A percentile compares a stretch with the other conserved stretches of the same genome.
Conservation (phyloP, 129 eudicot species). For the Centella asiatica region DNA sequence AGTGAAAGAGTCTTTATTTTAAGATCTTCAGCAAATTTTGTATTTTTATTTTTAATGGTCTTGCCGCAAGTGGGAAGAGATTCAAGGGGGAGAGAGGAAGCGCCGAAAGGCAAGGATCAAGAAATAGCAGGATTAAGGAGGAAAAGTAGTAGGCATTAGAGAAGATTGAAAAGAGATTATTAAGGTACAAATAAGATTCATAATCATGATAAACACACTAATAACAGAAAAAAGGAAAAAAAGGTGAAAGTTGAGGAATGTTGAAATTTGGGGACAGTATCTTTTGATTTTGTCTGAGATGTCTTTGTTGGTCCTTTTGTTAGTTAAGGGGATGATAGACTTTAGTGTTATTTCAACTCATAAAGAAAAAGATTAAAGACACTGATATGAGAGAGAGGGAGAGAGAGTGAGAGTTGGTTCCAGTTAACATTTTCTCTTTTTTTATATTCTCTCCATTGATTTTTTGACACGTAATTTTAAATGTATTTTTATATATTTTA, state of each 20-base stretch:
- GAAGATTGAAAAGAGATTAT: neutral
- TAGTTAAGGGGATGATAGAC: slow-evolving; percentile 15
- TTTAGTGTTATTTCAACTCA: slow-evolving; percentile 29
- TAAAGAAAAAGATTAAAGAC: slow-evolving; percentile 25
- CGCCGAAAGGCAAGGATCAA: too few relatives aligned
- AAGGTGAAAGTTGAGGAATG: slow-evolving; percentile 19
- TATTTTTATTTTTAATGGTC: too few relatives aligned
- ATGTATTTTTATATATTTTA: too few relatives aligned
- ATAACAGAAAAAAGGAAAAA: neutral
- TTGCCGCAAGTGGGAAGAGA: too few relatives aligned
- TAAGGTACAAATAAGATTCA: slow-evolving; percentile 5
- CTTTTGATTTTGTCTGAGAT: slow-evolving; percentile 24
- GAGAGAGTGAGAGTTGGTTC: slow-evolving; percentile 22
- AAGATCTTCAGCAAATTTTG: too few relatives aligned
- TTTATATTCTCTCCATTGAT: neutral
- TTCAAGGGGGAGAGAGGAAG: too few relatives aligned
- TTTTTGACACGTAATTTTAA: neutral
- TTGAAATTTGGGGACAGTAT: slow-evolving; percentile 26
- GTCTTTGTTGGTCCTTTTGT: slow-evolving; percentile 30
- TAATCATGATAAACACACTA: neutral
- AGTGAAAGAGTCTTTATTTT: too few relatives aligned
- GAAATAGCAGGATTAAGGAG: slow-evolving; percentile 7
- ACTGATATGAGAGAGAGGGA: slow-evolving; percentile 6
- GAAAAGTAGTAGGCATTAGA: slow-evolving; percentile 1
- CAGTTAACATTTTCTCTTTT: slow-evolving; percentile 22